A percentile compares a stretch with the other conserved stretches of the same genome.
Conservation (phyloP, 2,329 filamentous ascomycete genomes). For the Ustulina deusta region DNA sequence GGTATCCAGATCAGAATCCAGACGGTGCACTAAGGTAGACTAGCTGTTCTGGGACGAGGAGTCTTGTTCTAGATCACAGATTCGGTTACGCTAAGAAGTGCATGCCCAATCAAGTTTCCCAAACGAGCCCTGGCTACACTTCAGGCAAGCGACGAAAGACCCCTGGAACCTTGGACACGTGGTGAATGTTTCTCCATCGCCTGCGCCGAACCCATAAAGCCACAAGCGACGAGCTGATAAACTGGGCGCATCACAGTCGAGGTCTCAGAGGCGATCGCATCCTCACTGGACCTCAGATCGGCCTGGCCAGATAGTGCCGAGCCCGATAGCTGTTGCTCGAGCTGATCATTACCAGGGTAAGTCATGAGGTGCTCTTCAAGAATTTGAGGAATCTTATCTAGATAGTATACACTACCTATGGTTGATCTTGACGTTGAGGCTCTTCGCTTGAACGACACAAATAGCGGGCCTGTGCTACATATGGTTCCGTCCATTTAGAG, state of each 20-base stretch:
- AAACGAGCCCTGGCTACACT: conserved; percentile 19
- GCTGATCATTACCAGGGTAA: conserved; percentile 28
- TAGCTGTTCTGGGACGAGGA: conserved; percentile 23
- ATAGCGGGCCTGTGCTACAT: background rate
- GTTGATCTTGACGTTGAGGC: conserved; percentile 18
- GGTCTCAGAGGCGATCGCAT: background rate
- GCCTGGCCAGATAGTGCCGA: conserved; percentile 20
- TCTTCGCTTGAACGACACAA: conserved; percentile 8
- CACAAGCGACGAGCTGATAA: background rate
- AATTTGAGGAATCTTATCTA: too few relatives aligned
- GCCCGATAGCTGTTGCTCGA: background rate
- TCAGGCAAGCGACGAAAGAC: conserved; percentile 8
- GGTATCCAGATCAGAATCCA: conserved; percentile 4
- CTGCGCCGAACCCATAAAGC: background rate
- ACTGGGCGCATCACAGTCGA: conserved; percentile 1
- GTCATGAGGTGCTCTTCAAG: background rate
- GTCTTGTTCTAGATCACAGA: conserved; percentile 32
- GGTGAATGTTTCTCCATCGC: conserved; percentile 3
- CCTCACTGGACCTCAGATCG: conserved; percentile 1
- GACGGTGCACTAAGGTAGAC: conserved; percentile 20
- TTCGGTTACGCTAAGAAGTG: conserved; percentile 28
- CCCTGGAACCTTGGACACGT: conserved; percentile 23
- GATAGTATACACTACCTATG: too few relatives aligned
- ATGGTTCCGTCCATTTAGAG: background rate
- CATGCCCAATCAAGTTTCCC: background rate